phyloP scores from a whole-genome alignment of 2,329 filamentous ascomycete species.

The Epichloe amarillans region DNA sequence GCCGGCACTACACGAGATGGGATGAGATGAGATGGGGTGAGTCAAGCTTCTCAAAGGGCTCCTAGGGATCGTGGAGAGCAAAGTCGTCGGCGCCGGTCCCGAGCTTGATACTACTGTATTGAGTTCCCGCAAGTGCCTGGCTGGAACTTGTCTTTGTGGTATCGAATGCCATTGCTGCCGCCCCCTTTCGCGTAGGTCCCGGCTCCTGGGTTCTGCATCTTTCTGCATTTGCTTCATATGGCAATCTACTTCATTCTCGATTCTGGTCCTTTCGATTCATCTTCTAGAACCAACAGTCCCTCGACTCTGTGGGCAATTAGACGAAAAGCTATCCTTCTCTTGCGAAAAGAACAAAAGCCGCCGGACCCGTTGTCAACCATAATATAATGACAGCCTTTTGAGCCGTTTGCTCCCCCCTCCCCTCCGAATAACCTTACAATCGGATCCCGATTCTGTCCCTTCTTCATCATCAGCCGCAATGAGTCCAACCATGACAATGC shows the following conservation, averaged over 20 bases:
- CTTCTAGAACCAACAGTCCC: background rate
- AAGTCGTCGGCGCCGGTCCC: background rate
- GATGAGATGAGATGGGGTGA: too few relatives aligned
- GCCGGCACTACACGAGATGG: background rate
- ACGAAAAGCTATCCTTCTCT: background rate
- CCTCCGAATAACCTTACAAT: background rate
- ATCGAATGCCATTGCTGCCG: background rate
- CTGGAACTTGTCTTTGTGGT: background rate
- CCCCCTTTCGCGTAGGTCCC: background rate
- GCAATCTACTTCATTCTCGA: background rate
- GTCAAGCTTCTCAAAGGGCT: background rate
- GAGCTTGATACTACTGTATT: background rate
- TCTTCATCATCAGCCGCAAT: slow-evolving; percentile 2
- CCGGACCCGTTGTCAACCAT: background rate
- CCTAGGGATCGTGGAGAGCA: slow-evolving; percentile 2
- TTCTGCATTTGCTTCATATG: background rate
- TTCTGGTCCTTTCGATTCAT: background rate
- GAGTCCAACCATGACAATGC: slow-evolving; percentile 8
- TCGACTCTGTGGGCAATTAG: background rate
- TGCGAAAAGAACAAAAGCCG: background rate
- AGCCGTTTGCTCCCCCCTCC: background rate
- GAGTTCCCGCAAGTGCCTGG: too few relatives aligned
- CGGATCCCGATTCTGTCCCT: background rate
- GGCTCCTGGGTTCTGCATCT: background rate
- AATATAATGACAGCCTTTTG: background rate